Base-by-base conservation (phyloP, 2,329 filamentous ascomycete genomes). In the Talaromyces piceae region DNA sequence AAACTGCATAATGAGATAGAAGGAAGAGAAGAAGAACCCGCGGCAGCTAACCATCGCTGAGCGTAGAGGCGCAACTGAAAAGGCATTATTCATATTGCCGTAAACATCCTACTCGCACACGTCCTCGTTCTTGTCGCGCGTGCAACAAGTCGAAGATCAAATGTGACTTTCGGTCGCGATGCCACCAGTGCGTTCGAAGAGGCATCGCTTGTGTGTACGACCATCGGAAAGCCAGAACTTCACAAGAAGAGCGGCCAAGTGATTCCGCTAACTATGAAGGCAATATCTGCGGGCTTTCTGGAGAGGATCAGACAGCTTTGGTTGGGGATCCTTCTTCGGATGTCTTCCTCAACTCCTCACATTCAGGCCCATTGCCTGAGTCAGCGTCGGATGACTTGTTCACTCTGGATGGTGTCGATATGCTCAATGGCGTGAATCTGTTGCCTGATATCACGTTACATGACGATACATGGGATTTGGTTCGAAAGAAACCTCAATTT, bases 71-170 rank as follows among this genome's bases (percentile, higher is more conserved):
- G 31, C 51, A 53, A 49, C 37, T 41, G 30, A 47, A 37, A 3
- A 46, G 51, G 5, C 51, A 53, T 33, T 16, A 45, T 22, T 41
- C 33, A 7, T 53, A 53, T 37, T 53, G 51, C 33, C 51, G 47
- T 12, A 53, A 37, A 30, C 31, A 7, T 18, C 41, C 41, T 18
- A 1, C 18, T 8, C 51, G 51, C 16, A 46, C 26, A 22, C 41
- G 51, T 11, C 51, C 47, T 22, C 46, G 47, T 8, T 53, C 51
- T 23, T 53, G 51, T 37, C 48, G 26, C 26, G 51, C 47, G 28
- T 53, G 51, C 28, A 53, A 47, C 33, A 41, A 46, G 31, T 41
- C 51, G 11, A 53, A 53, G 23, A 53, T 53, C 18, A 53, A 53
- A 33, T 53, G 51, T 37, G 45, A 53, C 20, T 53, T 53, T 13